Base-by-base conservation (phyloP, 1,284 basidiomycete species). In the Coniferiporia weirii region DNA sequence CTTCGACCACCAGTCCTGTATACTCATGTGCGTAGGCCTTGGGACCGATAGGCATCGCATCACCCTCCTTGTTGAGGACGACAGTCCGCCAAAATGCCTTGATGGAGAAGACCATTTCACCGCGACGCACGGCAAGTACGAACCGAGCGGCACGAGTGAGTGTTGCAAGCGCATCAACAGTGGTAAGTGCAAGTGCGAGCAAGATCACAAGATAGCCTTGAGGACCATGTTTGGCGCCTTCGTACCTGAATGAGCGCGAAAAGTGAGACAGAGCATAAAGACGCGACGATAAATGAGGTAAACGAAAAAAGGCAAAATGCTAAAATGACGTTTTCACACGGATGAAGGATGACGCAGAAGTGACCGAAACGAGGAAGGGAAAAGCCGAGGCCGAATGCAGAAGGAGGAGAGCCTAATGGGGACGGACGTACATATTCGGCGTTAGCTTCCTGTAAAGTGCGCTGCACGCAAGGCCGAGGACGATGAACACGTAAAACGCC, bases 381-480 rank as follows among this genome's bases (percentile, higher is more conserved):
- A 46, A 51, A 22, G 35, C 22, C 50, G 49, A 40, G 27, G 53
- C 50, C 50, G 50, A 22, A 61, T 27, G 10, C 44, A 58, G 10
- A 34, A 40, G 54, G 45, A 48, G 52, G 49, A 50, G 7, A 46
- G 60, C 56, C 52, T 48, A 59, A 40, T 22, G 54, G 60, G 52
- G 46, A 76, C 84, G 70, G 46, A 76, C 84, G 70, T 75, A 93
- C 86, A 92, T 84, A 70, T 92, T 78, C 0, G 90, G 89, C 0
- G 89, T 91, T 57, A 87, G 70, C 65, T 90, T 90, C 55, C 76
- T 77, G 69, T 93, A 93, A 36, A 89, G 69, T 2, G 77, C 76
- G 64, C 84, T 85, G 22, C 83, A 73, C 8, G 82, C 76, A 64
- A 86, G 79, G 9, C 89, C 89, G 43, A 92, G 68, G 0, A 74